Conservation (phyloP, 306 rosid genomes). For the Vigna nakashimae region DNA sequence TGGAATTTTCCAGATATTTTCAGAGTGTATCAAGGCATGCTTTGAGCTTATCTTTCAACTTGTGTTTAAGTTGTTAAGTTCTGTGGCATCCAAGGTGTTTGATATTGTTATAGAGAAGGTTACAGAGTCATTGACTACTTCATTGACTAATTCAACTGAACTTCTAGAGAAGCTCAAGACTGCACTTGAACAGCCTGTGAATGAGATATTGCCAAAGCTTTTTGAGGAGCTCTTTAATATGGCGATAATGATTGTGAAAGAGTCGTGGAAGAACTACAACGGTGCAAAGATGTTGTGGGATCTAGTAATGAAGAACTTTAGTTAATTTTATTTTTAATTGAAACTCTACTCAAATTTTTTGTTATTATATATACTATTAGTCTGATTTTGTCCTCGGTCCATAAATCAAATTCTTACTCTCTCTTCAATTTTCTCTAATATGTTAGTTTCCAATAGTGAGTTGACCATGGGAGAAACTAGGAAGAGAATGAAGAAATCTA, state of each 20-base stretch:
- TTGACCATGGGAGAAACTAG: too few species aligned
- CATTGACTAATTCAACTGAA: slow-evolving; percentile 19
- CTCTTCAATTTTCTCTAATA: too few species aligned
- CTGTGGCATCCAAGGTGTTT: slow-evolving; percentile 39
- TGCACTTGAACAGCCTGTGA: slow-evolving; percentile 46
- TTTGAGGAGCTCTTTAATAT: slow-evolving; percentile 43
- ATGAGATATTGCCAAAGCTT: slow-evolving; percentile 45
- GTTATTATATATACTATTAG: too few species aligned
- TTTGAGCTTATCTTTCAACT: slow-evolving; percentile 46
- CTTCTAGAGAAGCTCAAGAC: slow-evolving; percentile 51
- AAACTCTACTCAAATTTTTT: too few species aligned
- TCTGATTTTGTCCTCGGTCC: too few species aligned
- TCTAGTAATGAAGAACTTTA: slow-evolving; percentile 51
- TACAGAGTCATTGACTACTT: slow-evolving; percentile 44
- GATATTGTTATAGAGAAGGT: slow-evolving; percentile 48
- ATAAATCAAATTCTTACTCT: too few species aligned
- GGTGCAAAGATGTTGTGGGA: slow-evolving; percentile 49
- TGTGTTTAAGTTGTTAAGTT: slow-evolving; percentile 29
- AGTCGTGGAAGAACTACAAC: slow-evolving; percentile 56
- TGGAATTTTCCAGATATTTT: slow-evolving; percentile 46
- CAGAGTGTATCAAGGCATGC: slow-evolving; percentile 44
- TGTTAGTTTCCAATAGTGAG: too few species aligned
- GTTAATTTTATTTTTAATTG: too few species aligned
- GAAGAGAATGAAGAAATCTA: too few species aligned
- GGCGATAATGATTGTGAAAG: slow-evolving; percentile 44